These are phyloP conservation scores for Aspergillus vadensis DNA, from an alignment of 2,329 filamentous ascomycete genomes.

Conservation along the genomic window DNA sequence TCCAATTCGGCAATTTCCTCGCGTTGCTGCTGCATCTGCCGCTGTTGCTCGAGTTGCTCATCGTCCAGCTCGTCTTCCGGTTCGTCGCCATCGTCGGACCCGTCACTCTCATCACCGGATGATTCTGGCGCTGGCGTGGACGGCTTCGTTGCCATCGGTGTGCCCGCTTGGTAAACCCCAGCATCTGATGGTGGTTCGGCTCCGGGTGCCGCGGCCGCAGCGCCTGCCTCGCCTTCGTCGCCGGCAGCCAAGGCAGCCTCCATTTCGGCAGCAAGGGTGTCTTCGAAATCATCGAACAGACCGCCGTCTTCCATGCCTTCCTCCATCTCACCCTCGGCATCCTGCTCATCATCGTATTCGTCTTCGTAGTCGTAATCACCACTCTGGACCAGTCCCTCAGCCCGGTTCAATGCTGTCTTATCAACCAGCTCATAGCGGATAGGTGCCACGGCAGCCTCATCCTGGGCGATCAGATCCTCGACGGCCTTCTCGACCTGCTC, in stretches of 20 bases:
- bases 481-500: conserved; percentile 82
- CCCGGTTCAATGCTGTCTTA: conserved; percentile 48
- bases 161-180: conserved; percentile 32
- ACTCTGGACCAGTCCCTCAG: conserved; percentile 45
- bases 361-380: conserved; percentile 49
- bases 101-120: conserved; percentile 46
- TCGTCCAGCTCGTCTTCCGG: conserved; percentile 45
- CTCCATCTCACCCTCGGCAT: conserved; percentile 52
- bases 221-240: conserved; percentile 35
- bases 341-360: conserved; percentile 50
- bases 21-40: conserved; percentile 46
- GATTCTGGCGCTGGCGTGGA: conserved; percentile 40
- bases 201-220: conserved; percentile 23
- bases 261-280: conserved; percentile 47
- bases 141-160: conserved; percentile 36
- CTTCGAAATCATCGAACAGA: conserved; percentile 42
- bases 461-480: conserved; percentile 70
- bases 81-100: conserved; percentile 39
- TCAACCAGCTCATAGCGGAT: conserved; percentile 68
- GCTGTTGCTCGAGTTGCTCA: conserved; percentile 46
- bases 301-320: conserved; percentile 43
- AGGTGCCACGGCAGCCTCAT: conserved; percentile 59
- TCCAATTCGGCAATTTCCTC: conserved; percentile 50
- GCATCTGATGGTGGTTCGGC: conserved; percentile 15
- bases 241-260: conserved; percentile 46